Conservation (phyloP, 1,284 basidiomycete species). For the Sphaerobolus stellatus region DNA sequence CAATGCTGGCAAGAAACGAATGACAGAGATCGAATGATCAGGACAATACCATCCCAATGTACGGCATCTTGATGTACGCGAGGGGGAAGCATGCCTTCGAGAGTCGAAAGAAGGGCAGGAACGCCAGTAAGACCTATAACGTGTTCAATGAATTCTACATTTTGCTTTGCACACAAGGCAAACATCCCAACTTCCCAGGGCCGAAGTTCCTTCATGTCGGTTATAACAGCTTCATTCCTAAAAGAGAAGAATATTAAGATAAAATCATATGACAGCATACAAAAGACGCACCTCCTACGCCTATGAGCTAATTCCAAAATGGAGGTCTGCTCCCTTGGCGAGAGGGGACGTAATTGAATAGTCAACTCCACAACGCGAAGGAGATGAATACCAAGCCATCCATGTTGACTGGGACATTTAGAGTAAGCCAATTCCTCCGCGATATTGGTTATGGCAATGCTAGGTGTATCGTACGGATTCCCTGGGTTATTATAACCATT, state of each 20-base stretch:
- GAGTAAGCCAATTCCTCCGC: slow-evolving; percentile 1
- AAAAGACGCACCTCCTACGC: neutral
- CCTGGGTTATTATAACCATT: no score
- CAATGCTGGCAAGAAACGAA: neutral
- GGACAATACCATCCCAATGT: slow-evolving; percentile 1
- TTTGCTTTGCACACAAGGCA: slow-evolving; percentile 1
- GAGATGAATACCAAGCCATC: neutral
- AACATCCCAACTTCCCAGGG: slow-evolving; percentile 7
- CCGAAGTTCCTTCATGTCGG: no score
- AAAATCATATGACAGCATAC: no score
- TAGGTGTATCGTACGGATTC: neutral
- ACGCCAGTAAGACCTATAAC: neutral
- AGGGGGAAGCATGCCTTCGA: neutral
- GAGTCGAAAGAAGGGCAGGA: neutral
- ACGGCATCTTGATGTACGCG: neutral
- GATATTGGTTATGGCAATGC: neutral
- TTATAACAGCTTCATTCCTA: no score
- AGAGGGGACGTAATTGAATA: neutral
- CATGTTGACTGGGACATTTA: neutral
- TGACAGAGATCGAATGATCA: neutral
- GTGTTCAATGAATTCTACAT: neutral
- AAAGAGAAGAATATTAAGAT: no score
- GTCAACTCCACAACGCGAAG: slow-evolving; percentile 5
- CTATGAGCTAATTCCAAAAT: slow-evolving; percentile 2
- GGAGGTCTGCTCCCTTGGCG: neutral